Conservation (phyloP, 202 grass and related monocot genomes). For the Schoenoplectus triqueter region DNA sequence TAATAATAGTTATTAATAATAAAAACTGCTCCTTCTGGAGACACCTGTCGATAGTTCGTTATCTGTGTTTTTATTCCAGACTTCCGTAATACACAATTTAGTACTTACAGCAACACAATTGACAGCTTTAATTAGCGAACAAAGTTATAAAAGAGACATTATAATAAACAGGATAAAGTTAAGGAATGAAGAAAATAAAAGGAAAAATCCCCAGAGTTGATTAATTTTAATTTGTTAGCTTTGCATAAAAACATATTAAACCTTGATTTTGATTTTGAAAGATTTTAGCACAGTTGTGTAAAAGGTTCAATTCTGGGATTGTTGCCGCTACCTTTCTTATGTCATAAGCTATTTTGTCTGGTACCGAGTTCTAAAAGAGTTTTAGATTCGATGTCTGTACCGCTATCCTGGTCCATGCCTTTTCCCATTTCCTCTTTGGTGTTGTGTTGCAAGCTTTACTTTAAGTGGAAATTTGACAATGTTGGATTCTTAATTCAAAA, state of each 20-base stretch:
- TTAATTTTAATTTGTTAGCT: not conserved
- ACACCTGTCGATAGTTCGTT: no score
- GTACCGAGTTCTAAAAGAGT: slow-evolving; percentile 29
- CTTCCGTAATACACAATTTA: no score
- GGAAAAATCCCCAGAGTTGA: not conserved
- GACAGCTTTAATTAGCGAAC: no score
- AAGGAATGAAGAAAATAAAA: no score
- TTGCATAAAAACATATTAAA: not conserved
- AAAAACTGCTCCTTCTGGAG: no score
- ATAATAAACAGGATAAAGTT: no score
- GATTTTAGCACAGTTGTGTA: not conserved
- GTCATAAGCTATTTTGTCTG: slow-evolving; percentile 24
- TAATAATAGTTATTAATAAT: no score
- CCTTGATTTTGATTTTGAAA: not conserved
- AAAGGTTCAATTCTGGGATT: slow-evolving; percentile 30
- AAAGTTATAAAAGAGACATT: no score
- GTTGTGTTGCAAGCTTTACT: not conserved
- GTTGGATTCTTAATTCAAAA: not conserved
- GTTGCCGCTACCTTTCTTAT: not conserved
- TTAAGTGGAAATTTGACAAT: not conserved
- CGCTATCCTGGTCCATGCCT: not conserved
- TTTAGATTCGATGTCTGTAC: slow-evolving; percentile 15
- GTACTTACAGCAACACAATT: no score
- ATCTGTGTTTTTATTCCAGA: no score
- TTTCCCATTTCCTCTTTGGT: not conserved